These are phyloP conservation scores for Petrea volubilis DNA, from an alignment of 257 asterid genomes.

Conservation along the genomic window DNA sequence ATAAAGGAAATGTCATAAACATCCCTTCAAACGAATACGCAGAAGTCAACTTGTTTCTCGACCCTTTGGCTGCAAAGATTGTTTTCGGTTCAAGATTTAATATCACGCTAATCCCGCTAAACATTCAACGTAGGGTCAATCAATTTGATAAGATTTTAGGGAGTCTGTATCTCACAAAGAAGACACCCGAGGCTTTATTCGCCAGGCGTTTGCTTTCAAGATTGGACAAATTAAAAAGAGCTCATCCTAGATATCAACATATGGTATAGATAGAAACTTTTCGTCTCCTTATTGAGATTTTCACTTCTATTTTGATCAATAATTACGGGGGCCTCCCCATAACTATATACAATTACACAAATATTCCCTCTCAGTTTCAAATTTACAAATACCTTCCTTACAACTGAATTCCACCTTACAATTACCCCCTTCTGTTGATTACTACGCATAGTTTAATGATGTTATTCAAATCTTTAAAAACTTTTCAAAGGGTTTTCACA, in stretches of 20 bases:
- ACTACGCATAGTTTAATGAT: no score
- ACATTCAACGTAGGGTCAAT: slow-evolving; percentile 52
- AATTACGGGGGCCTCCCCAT: no score
- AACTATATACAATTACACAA: no score
- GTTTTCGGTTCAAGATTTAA: slow-evolving; percentile 52
- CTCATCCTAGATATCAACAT: slow-evolving; percentile 56
- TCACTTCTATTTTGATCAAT: no score
- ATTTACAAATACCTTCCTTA: no score
- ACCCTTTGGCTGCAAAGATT: slow-evolving; percentile 71
- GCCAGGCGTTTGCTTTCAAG: slow-evolving; percentile 51
- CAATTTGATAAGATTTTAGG: slow-evolving; percentile 29
- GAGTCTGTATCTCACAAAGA: slow-evolving; percentile 34
- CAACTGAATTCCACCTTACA: no score
- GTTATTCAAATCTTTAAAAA: no score
- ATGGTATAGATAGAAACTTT: slow-evolving; percentile 59
- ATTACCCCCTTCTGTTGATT: no score
- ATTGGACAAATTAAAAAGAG: slow-evolving; percentile 43
- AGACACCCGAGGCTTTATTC: slow-evolving; percentile 67
- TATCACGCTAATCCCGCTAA: slow-evolving; percentile 77
- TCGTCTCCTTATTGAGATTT: no score
- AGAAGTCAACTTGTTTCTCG: slow-evolving; percentile 82
- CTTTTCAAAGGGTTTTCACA: no score
- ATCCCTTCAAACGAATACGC: slow-evolving; percentile 61
- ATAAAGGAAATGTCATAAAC: slow-evolving; percentile 66
- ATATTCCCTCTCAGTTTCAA: no score